These are phyloP conservation scores for Acarospora socialis DNA, from an alignment of 2,329 filamentous ascomycete species.

Conservation along the genomic window DNA sequence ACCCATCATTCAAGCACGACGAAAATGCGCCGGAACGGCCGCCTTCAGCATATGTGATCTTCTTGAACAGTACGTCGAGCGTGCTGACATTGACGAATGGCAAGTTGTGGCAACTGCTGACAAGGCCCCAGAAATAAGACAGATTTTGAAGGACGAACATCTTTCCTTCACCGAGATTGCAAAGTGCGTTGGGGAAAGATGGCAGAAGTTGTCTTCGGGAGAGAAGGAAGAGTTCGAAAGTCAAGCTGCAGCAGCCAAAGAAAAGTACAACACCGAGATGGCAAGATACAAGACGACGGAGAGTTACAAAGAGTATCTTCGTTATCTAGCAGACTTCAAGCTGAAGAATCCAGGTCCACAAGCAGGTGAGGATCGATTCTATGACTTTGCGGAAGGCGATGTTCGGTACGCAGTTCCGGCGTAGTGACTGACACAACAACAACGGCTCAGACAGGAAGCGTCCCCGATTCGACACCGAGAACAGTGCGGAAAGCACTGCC, in stretches of 20 bases:
- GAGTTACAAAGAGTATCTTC: conserved; percentile 52
- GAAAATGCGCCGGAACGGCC: conserved; percentile 68
- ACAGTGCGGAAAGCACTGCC: too few species aligned
- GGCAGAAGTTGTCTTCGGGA: conserved; percentile 53
- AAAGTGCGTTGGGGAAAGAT: conserved; percentile 67
- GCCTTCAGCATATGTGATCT: conserved; percentile 72
- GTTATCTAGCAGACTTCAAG: conserved; percentile 66
- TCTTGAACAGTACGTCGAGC: too few species aligned
- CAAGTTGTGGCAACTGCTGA: too few species aligned
- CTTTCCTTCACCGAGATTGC: conserved; percentile 73
- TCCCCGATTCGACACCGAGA: too few species aligned
- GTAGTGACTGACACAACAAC: too few species aligned
- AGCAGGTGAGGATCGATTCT: too few species aligned
- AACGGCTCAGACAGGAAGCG: too few species aligned
- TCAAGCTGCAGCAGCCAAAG: conserved; percentile 58
- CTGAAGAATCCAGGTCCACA: conserved; percentile 51
- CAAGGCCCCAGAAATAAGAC: too few species aligned
- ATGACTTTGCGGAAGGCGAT: too few species aligned
- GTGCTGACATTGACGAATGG: too few species aligned
- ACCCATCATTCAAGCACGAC: too few species aligned
- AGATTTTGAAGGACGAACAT: conserved; percentile 61
- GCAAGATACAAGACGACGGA: conserved; percentile 64
- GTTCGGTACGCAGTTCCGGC: too few species aligned
- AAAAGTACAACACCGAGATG: conserved; percentile 60
- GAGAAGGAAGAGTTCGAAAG: conserved; percentile 62